phyloP scores from a whole-genome alignment of 257 asterid species.

The Solanum ossicruentum region DNA sequence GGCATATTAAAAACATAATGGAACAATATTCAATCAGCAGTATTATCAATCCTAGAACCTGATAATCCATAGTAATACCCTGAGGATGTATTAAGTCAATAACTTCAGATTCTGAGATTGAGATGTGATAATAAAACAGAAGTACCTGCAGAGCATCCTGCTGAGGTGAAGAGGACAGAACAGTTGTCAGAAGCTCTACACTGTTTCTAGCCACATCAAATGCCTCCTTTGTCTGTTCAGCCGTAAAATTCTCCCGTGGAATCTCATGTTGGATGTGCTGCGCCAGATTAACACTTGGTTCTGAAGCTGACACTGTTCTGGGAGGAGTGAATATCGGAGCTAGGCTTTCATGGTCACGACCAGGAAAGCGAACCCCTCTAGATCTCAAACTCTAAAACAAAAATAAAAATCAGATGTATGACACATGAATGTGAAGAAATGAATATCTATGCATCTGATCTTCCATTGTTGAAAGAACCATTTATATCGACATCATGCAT shows the following conservation, averaged over 20 bases:
- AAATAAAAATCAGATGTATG: background rate
- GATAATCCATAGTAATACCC: background rate
- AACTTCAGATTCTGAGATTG: background rate
- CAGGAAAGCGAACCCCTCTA: conserved; percentile 93
- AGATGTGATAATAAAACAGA: background rate
- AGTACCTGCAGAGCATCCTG: conserved; percentile 88
- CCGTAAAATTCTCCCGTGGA: conserved; percentile 52
- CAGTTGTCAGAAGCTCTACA: conserved; percentile 83
- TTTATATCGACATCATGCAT: background rate
- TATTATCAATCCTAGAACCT: background rate
- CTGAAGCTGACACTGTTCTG: conserved; percentile 55
- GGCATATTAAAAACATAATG: background rate
- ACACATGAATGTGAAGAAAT: background rate
- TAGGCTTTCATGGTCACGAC: conserved; percentile 88
- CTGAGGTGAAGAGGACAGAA: conserved; percentile 89
- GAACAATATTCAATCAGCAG: background rate
- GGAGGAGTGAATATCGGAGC: conserved; percentile 96
- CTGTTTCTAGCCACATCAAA: conserved; percentile 97
- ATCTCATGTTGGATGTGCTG: conserved; percentile 47
- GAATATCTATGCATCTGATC: background rate
- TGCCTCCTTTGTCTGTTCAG: conserved; percentile 88
- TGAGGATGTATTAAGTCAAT: background rate
- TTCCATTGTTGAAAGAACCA: background rate
- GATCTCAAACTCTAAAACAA: conserved; percentile 69
- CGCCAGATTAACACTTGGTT: conserved; percentile 31